Conservation (phyloP, 2,329 filamentous ascomycete species). For the Pseudogymnoascus sp. region DNA sequence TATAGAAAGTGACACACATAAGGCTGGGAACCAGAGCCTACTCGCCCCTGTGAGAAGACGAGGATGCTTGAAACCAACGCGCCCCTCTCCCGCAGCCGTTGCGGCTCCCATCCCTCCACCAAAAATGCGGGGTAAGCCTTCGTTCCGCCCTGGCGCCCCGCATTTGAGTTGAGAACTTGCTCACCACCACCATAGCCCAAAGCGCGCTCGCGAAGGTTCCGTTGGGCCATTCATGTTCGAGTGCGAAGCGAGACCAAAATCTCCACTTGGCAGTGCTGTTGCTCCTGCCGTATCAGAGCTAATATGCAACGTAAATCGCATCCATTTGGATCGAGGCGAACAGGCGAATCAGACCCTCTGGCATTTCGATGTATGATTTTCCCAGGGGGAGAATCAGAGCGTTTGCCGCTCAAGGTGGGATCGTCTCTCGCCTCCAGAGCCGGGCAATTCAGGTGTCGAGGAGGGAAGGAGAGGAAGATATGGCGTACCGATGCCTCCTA, state of each 20-base stretch:
- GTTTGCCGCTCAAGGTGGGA: not conserved
- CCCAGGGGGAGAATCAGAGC: not conserved
- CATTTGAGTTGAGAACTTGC: not conserved
- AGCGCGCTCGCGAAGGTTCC: not conserved
- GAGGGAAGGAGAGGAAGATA: not conserved
- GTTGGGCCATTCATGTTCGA: not conserved
- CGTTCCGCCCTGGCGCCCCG: not conserved
- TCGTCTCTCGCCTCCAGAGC: not conserved
- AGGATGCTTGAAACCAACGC: not conserved
- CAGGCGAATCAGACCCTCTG: not conserved
- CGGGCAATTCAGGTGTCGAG: not conserved
- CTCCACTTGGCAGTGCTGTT: not conserved
- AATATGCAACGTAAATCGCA: not conserved
- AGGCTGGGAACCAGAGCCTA: not conserved
- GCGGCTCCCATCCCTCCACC: not conserved
- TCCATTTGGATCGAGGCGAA: not conserved
- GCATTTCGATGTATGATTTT: not conserved
- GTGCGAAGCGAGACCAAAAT: not conserved
- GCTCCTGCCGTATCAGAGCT: not conserved
- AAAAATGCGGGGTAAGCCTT: not conserved
- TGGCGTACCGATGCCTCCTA: not conserved
- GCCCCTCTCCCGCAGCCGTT: not conserved
- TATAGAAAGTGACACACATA: not conserved
- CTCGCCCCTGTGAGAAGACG: not conserved
- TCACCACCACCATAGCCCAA: not conserved